These are phyloP conservation scores for Diutina mesorugosa DNA, from an alignment of 1,139 yeast species.

Conservation along the genomic window DNA sequence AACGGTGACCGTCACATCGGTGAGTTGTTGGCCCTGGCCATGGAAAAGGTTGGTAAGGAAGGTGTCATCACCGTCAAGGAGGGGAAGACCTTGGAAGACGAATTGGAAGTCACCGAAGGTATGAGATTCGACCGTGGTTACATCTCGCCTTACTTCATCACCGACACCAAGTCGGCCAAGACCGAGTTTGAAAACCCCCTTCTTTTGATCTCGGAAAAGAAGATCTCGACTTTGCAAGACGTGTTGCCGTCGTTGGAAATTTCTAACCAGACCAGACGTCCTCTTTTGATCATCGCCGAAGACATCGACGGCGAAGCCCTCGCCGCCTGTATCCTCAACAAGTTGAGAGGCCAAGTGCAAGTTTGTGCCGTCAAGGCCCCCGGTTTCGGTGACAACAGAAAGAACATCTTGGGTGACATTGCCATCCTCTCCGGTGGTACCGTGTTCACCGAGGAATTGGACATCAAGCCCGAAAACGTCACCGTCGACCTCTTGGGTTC, in stretches of 20 bases:
- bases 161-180: conserved; percentile 92
- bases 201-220: conserved; percentile 83
- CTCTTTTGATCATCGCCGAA: conserved; percentile 89
- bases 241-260: conserved; percentile 89
- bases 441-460: conserved; percentile 96
- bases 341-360: conserved; percentile 97
- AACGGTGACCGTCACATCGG: conserved; percentile 96
- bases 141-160: conserved; percentile 96
- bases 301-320: conserved; percentile 98
- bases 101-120: conserved; percentile 96
- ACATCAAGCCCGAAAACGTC: conserved; percentile 93
- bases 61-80: conserved; percentile 97
- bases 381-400: conserved; percentile 99
- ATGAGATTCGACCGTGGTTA: conserved; percentile 99
- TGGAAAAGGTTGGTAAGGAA: conserved; percentile 99
- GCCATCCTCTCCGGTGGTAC: conserved; percentile 97
- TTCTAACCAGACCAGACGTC: conserved; percentile 92
- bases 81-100: conserved; percentile 95
- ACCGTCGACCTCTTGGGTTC: conserved; percentile 87
- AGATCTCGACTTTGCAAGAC: conserved; percentile 86
- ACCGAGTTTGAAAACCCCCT: conserved; percentile 96
- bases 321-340: conserved; percentile 97
- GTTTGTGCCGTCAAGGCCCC: conserved; percentile 99
- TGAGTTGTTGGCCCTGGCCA: conserved; percentile 84
- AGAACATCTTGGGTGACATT: conserved; percentile 93